Conservation (phyloP, 495 filamentous ascomycete genomes). For the Delitschia confertaspora region DNA sequence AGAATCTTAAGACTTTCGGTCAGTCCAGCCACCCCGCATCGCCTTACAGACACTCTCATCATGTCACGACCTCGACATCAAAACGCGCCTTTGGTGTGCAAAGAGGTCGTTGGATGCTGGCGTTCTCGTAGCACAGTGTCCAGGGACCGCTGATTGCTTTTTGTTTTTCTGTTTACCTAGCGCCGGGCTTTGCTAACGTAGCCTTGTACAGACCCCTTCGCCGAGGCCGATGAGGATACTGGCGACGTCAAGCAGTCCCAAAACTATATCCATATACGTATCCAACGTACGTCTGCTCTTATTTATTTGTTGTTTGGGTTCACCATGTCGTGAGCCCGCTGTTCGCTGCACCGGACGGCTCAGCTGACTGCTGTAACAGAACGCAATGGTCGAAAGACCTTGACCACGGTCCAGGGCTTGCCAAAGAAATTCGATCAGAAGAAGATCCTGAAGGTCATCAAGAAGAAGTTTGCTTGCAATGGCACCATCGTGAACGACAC, state of each 20-base stretch:
- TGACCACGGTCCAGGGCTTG: conserved; percentile 98
- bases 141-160: not conserved
- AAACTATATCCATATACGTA: conserved; percentile 99
- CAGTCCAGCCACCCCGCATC: conserved; percentile 42
- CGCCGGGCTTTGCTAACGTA: conserved; percentile 13
- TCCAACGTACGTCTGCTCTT: conserved; percentile 72
- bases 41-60: conserved; percentile 19
- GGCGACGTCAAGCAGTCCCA: conserved; percentile 87
- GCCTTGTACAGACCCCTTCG: conserved; percentile 86
- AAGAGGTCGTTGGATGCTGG: not conserved
- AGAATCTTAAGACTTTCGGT: conserved; percentile 99
- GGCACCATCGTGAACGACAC: conserved; percentile 95
- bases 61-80: conserved; percentile 1
- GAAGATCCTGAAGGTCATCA: conserved; percentile 99
- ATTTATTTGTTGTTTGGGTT: too few relatives aligned
- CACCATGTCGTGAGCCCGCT: too few relatives aligned
- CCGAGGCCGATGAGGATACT: conserved; percentile 99
- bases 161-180: not conserved
- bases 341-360: not conserved
- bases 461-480: conserved; percentile 99
- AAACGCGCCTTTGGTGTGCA: not conserved
- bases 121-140: not conserved
- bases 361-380: conserved; percentile 46
- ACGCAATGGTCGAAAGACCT: conserved; percentile 99
- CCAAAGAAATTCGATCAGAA: conserved; percentile 98